Evolutionary conservation across 23 red algal genomes (phyloP).

Genomic region (Agarophyton chilense): DNA sequence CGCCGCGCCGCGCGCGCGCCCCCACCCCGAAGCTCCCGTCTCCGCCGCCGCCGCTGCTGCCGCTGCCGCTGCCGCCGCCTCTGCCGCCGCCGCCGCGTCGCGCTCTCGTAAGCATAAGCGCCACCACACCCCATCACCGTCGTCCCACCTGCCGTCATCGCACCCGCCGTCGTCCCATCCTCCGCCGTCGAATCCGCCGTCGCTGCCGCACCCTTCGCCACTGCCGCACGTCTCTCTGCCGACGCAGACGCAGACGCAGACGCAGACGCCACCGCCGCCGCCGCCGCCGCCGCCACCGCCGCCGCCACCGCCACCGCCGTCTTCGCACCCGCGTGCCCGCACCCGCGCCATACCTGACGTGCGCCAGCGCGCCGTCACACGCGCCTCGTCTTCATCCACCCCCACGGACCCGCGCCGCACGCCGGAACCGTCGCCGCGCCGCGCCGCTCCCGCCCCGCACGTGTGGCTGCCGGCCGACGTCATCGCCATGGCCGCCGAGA

Average conservation of each 20-base stretch:
- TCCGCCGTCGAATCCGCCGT: no score
- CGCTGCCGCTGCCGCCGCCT: neutral
- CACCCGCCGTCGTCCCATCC: no score
- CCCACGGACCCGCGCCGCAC: neutral
- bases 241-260: no score
- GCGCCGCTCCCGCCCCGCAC: neutral
- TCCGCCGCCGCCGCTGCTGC: neutral
- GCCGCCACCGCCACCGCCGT: neutral
- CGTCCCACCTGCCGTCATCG: no score
- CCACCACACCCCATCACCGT: neutral
- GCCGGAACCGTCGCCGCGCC: neutral
- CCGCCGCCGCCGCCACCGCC: neutral
- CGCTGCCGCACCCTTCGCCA: neutral
- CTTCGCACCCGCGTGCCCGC: neutral
- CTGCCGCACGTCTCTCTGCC: neutral
- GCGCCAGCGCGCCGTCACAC: neutral
- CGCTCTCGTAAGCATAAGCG: neutral
- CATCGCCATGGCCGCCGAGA: neutral
- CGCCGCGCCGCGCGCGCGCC: neutral
- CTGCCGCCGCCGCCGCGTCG: neutral
- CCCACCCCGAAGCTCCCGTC: neutral
- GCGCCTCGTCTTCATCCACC: neutral
- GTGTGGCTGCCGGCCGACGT: constrained; percentile 16
- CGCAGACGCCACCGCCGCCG: no score
- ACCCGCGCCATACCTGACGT: neutral